A percentile compares a stretch with the other conserved stretches of the same genome.
These are phyloP conservation scores for Chalciporus piperatus DNA, from an alignment of 768 basidiomycete species.

Conservation along the genomic window DNA sequence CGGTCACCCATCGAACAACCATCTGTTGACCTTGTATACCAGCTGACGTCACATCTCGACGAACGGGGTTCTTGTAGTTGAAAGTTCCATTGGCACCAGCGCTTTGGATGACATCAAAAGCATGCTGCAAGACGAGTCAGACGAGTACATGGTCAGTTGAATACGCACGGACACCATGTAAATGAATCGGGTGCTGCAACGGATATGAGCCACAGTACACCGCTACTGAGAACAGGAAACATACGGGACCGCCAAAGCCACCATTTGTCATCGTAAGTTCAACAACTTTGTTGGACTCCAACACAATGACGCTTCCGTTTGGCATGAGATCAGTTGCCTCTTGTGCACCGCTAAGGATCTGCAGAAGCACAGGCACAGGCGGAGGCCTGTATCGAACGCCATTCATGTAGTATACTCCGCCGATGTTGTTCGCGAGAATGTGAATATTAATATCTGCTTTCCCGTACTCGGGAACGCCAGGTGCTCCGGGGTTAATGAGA, in stretches of 20 bases:
- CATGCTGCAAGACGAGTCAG: slow-evolving; percentile 26
- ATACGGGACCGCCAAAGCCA: slow-evolving; percentile 21
- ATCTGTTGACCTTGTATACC: slow-evolving; percentile 39
- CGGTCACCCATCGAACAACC: slow-evolving; percentile 55
- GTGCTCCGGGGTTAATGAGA: slow-evolving; percentile 30
- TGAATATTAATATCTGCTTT: slow-evolving; percentile 41
- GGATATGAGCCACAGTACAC: background rate
- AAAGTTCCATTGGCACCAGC: slow-evolving; percentile 19
- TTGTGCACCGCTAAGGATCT: slow-evolving; percentile 42
- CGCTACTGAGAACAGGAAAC: background rate
- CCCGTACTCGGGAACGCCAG: slow-evolving; percentile 38
- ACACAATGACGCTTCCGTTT: slow-evolving; percentile 18
- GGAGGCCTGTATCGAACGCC: slow-evolving; percentile 23
- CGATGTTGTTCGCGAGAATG: slow-evolving; percentile 5
- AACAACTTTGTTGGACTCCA: slow-evolving; percentile 28
- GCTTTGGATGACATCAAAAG: slow-evolving; percentile 35
- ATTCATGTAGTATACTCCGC: slow-evolving; percentile 15
- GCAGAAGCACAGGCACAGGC: slow-evolving; percentile 41
- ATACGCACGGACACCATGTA: slow-evolving; percentile 25
- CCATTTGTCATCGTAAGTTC: slow-evolving; percentile 21
- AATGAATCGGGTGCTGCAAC: slow-evolving; percentile 28
- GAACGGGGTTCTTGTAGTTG: slow-evolving; percentile 39
- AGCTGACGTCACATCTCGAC: slow-evolving; percentile 29
- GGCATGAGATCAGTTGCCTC: slow-evolving; percentile 29
- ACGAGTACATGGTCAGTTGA: background rate